A percentile compares a stretch with the other conserved stretches of the same genome.
Evolutionary conservation across 2,329 filamentous ascomycete species (phyloP).

Genomic region (Exophiala calicioides): DNA sequence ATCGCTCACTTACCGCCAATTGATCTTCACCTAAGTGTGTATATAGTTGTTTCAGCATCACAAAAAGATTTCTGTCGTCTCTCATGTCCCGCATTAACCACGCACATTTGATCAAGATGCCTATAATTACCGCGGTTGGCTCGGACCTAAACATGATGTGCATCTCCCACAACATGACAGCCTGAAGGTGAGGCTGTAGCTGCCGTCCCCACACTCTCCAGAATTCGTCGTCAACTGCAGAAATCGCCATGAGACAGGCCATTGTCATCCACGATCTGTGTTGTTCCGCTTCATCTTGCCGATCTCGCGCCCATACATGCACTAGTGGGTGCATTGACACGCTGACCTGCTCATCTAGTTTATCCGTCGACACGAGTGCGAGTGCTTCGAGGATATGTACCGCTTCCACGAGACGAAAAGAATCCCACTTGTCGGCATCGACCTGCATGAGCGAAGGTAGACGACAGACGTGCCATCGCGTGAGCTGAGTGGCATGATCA

Average conservation of each 20-base stretch:
- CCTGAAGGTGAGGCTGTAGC: neutral
- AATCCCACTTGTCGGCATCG: conserved; percentile 33
- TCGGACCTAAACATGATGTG: neutral
- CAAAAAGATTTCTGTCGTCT: neutral
- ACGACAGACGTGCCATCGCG: conserved; percentile 24
- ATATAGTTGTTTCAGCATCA: conserved; percentile 3
- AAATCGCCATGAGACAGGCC: neutral
- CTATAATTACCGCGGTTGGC: neutral
- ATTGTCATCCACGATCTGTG: neutral
- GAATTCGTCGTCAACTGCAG: neutral
- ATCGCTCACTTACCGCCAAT: neutral
- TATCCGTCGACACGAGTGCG: conserved; percentile 31
- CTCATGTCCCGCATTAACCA: neutral
- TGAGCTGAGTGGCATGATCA: too few species aligned
- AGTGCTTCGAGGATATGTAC: conserved; percentile 34
- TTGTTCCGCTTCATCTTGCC: neutral
- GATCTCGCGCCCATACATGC: neutral
- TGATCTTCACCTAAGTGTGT: neutral
- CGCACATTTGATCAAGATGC: neutral
- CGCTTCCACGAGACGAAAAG: conserved; percentile 33
- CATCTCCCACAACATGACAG: neutral
- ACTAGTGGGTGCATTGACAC: conserved; percentile 6
- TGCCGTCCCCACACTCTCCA: neutral
- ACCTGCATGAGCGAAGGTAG: conserved; percentile 28
- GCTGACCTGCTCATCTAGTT: neutral